Base-by-base conservation (phyloP, 2,329 filamentous ascomycete genomes). In the Clarireedia hainanense region DNA sequence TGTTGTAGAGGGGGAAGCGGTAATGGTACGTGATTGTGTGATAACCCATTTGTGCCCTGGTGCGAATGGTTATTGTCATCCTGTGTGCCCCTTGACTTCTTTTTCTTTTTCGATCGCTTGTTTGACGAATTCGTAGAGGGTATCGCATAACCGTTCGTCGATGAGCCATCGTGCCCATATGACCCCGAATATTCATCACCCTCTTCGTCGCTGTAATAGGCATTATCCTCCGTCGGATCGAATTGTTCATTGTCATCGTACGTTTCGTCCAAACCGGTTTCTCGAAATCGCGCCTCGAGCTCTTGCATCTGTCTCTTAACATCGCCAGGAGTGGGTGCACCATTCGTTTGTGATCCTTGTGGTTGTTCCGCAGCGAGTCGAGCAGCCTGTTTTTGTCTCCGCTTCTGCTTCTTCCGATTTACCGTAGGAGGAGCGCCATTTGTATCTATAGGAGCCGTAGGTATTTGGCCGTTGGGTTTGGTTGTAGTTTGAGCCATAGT, bases 341-440 rank as follows among this genome's bases (percentile, higher is more conserved):
- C 63, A 45, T 64, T 67, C 50, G 57, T 50, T 47, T 58, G 58
- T 3, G 60, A 27, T 43, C 46, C 57, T 26, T 54, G 27, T n/a
- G 61, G 58, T 47, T 66, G 64, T 50, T 66, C 66, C 26, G 68
- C 66, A 52, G 67, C 66, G 27, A 65, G 62, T 57, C 68, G 68
- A 15, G 68, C 68, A 30, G 67, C 67, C 51, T 66, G 86, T 71
- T 96, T 96, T 68, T 89, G 86, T 63, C 91, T 83, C 64, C 91
- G 84, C 78, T 96, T 96, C 72, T 94, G 88, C 77, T 96, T 97
- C 78, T 96, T 96, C 69, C 89, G 84, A 73, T 96, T 96, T 51
- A 91, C 86, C 7, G 77, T 68, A 46, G 75, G 76, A 46, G 76
- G 73, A 47, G 71, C 64, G 49, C 63, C 63, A 58, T 64, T 66